Evolutionary conservation across 2,329 filamentous ascomycete species (phyloP).

Genomic region (Fusarium miscanthi): DNA sequence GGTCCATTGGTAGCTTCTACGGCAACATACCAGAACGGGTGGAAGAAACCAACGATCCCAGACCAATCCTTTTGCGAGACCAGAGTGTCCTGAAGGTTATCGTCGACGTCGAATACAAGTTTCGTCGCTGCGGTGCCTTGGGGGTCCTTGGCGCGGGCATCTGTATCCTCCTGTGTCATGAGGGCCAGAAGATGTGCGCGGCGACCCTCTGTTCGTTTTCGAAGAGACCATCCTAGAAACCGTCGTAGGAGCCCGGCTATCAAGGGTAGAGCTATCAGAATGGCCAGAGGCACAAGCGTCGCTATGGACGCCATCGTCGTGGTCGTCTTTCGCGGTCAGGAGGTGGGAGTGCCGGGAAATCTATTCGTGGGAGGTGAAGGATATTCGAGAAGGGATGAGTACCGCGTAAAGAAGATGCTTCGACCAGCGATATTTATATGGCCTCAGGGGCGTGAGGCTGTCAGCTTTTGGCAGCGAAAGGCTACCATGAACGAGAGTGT

Average conservation of each 20-base stretch:
- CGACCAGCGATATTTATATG: background rate
- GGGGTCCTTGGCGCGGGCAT: slow-evolving; percentile 50
- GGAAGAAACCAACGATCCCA: slow-evolving; percentile 94
- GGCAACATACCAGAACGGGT: slow-evolving; percentile 85
- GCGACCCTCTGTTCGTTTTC: slow-evolving; percentile 71
- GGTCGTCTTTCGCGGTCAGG: background rate
- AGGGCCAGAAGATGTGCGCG: slow-evolving; percentile 66
- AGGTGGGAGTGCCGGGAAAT: background rate
- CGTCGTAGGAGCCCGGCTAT: slow-evolving; percentile 52
- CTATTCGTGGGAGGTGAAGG: background rate
- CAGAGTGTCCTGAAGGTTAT: slow-evolving; percentile 43
- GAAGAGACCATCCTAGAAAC: slow-evolving; percentile 69
- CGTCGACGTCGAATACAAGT: slow-evolving; percentile 63
- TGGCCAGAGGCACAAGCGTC: slow-evolving; percentile 23
- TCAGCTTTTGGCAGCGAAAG: slow-evolving; percentile 7
- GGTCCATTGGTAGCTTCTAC: background rate
- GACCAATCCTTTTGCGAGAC: slow-evolving; percentile 72
- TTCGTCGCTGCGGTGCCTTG: slow-evolving; percentile 65
- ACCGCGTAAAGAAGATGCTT: background rate
- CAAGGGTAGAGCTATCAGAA: slow-evolving; percentile 44
- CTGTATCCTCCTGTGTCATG: slow-evolving; percentile 59
- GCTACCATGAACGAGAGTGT: slow-evolving; percentile 13
- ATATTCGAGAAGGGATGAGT: background rate
- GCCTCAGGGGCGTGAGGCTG: slow-evolving; percentile 24
- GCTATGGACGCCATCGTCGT: slow-evolving; percentile 18